Conservation (phyloP, 2,329 filamentous ascomycete species). For the Emmonsia crescens region DNA sequence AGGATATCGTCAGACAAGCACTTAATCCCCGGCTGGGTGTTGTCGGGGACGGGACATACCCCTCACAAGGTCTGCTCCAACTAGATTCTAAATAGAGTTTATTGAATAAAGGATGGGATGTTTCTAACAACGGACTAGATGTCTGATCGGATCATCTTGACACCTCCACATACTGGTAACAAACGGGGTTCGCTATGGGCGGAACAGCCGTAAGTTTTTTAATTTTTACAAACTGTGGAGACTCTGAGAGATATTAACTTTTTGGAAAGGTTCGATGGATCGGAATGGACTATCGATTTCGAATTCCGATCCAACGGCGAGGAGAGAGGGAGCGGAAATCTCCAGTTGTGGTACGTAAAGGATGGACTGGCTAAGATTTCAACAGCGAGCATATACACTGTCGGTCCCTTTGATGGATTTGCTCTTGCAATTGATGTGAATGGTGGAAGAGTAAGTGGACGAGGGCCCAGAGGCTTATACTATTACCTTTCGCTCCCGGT, state of each 20-base stretch:
- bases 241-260: slow-evolving; percentile 6
- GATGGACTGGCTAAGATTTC: slow-evolving; percentile 56
- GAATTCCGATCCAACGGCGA: slow-evolving; percentile 80
- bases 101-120: neutral
- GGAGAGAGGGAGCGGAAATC: slow-evolving; percentile 74
- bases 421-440: slow-evolving; percentile 78
- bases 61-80: slow-evolving; percentile 39
- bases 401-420: slow-evolving; percentile 78
- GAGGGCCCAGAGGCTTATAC: neutral
- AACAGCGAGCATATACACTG: slow-evolving; percentile 71
- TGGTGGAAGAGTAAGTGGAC: slow-evolving; percentile 47
- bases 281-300: slow-evolving; percentile 72
- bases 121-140: slow-evolving; percentile 35
- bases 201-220: slow-evolving; percentile 42
- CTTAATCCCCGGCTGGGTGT: slow-evolving; percentile 45
- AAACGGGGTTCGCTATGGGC: slow-evolving; percentile 76
- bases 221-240: neutral
- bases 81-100: neutral
- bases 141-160: slow-evolving; percentile 86
- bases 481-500: neutral
- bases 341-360: slow-evolving; percentile 85
- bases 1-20: slow-evolving; percentile 51
- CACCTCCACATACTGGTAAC: slow-evolving; percentile 76
- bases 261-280: slow-evolving; percentile 33
- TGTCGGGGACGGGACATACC: slow-evolving; percentile 44